phyloP scores from a whole-genome alignment of 1,284 basidiomycete species.

The Ustilago cynodontis region DNA sequence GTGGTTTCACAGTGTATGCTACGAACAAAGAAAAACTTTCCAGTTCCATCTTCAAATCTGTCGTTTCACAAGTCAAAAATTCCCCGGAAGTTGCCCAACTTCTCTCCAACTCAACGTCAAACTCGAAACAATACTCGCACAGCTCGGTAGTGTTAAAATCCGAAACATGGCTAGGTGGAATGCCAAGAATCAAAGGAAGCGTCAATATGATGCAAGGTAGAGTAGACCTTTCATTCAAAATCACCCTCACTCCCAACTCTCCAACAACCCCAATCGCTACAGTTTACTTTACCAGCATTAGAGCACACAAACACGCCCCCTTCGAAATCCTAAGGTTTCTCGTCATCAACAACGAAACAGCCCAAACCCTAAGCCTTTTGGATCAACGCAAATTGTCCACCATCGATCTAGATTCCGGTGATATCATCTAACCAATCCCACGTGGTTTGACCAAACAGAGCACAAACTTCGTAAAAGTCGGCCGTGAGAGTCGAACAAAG shows the following conservation, averaged over 20 bases:
- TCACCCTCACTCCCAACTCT: background rate
- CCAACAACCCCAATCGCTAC: conserved; percentile 9
- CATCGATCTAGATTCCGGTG: conserved; percentile 30
- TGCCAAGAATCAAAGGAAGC: conserved; percentile 47
- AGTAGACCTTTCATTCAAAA: conserved; percentile 58
- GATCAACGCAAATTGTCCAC: background rate
- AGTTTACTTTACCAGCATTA: conserved; percentile 62
- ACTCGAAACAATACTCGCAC: background rate
- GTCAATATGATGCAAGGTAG: conserved; percentile 64
- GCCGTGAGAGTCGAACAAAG: no score
- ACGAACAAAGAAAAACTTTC: conserved; percentile 64
- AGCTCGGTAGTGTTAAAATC: conserved; percentile 29
- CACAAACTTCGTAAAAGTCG: no score
- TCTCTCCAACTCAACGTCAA: conserved; percentile 28
- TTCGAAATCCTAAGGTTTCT: conserved; percentile 63
- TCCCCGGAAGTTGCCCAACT: conserved; percentile 27
- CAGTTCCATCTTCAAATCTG: conserved; percentile 53
- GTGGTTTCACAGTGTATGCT: conserved; percentile 50
- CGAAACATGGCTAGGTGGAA: conserved; percentile 30
- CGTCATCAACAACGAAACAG: conserved; percentile 42
- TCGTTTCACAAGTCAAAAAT: conserved; percentile 49
- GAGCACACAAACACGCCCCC: conserved; percentile 36
- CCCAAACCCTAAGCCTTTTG: conserved; percentile 30
- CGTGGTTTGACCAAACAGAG: no score
- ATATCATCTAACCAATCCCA: conserved; percentile 17